These are phyloP conservation scores for Bacterosira constricta DNA, from an alignment of 108 stramenopile genomes.

Conservation along the genomic window DNA sequence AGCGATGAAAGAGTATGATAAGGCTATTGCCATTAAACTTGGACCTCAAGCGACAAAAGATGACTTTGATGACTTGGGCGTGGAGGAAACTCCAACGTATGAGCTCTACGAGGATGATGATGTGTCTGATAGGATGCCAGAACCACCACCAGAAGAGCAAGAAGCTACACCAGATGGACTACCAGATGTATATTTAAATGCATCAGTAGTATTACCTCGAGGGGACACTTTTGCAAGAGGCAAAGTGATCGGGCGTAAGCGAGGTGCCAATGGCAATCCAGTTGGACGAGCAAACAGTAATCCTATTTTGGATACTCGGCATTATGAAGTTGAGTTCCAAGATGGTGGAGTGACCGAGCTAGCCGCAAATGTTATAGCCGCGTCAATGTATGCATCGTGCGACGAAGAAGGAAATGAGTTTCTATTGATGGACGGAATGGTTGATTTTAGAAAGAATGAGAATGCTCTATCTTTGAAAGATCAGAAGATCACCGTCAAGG, in stretches of 20 bases:
- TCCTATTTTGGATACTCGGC: conserved; percentile 19
- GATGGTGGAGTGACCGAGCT: conserved; percentile 15
- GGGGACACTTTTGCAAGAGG: background rate
- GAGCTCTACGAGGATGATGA: background rate
- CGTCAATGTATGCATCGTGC: background rate
- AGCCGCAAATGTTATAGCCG: conserved; percentile 27
- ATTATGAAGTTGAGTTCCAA: conserved; percentile 18
- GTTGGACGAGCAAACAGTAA: background rate
- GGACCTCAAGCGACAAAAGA: background rate
- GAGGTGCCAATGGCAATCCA: background rate
- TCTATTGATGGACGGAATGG: conserved; percentile 1
- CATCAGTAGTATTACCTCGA: background rate
- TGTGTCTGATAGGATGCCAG: no score
- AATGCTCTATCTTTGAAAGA: background rate
- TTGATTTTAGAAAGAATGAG: background rate
- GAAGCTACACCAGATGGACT: background rate
- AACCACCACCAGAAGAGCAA: no score
- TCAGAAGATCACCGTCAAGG: background rate
- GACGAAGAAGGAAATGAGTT: conserved; percentile 19
- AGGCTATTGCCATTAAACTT: background rate
- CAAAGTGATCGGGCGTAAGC: background rate
- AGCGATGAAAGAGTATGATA: background rate
- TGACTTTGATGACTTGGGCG: background rate
- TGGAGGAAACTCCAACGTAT: background rate
- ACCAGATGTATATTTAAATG: background rate